Evolutionary conservation across 768 basidiomycete species (phyloP).

Genomic region (Lanmaoa rubissima): DNA sequence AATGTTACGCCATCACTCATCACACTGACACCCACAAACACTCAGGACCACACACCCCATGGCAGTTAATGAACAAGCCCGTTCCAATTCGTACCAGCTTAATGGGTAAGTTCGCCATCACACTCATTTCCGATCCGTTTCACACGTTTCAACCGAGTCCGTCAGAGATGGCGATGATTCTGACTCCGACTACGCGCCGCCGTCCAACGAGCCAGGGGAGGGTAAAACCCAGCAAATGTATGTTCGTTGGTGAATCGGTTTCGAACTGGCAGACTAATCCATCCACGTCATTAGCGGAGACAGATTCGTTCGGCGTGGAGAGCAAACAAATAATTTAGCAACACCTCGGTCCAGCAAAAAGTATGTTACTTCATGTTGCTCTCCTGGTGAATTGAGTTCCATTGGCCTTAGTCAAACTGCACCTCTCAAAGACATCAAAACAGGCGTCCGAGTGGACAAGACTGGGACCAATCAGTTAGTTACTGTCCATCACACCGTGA

Average conservation of each 20-base stretch:
- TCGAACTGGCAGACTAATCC: background rate
- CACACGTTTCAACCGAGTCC: background rate
- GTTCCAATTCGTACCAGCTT: background rate
- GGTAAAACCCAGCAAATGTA: background rate
- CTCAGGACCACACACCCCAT: background rate
- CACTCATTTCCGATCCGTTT: background rate
- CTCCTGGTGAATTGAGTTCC: background rate
- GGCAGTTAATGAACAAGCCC: background rate
- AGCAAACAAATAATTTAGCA: fast-evolving
- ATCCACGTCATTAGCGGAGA: background rate
- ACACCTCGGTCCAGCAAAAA: no score
- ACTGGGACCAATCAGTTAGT: background rate
- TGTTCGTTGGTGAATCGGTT: background rate
- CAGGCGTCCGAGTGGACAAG: background rate
- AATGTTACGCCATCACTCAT: background rate
- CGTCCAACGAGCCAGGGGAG: background rate
- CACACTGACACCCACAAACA: background rate
- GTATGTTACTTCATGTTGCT: constrained; percentile 1
- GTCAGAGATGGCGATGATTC: background rate
- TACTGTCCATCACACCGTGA: background rate
- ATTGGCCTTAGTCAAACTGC: background rate
- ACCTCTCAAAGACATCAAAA: background rate
- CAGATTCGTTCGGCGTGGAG: constrained; percentile 12
- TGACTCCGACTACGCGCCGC: background rate
- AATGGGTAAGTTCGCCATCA: background rate